A percentile compares a stretch with the other conserved stretches of the same genome.
phyloP scores from a whole-genome alignment of 139 green algal species.

The Edaphochlamys debaryana region DNA sequence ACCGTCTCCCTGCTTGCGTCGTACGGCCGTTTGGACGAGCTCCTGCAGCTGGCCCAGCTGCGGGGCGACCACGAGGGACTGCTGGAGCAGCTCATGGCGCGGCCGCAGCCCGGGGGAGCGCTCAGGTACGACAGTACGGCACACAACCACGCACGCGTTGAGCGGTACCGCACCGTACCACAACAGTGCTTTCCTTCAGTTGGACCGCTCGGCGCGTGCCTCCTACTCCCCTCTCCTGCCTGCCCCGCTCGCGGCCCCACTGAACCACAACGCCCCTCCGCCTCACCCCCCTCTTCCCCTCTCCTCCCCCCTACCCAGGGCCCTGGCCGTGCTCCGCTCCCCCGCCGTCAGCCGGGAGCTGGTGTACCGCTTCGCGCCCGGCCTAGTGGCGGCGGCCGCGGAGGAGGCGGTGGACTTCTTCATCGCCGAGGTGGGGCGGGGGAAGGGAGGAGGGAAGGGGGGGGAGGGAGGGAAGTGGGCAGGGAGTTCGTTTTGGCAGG shows the following conservation, averaged over 20 bases:
- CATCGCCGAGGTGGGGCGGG: slow-evolving; percentile 56
- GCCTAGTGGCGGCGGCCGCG: slow-evolving; percentile 74
- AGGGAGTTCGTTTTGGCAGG: too few species aligned
- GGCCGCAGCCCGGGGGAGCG: slow-evolving; percentile 21
- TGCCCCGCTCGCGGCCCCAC: too few species aligned
- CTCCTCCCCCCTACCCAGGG: slow-evolving; percentile 27
- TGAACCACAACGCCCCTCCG: not conserved
- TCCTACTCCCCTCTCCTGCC: too few species aligned
- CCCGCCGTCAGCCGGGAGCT: slow-evolving; percentile 76
- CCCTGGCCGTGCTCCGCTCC: slow-evolving; percentile 85
- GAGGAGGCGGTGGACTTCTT: slow-evolving; percentile 78
- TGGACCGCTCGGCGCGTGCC: too few species aligned
- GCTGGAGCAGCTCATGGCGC: slow-evolving; percentile 84
- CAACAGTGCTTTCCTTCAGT: too few species aligned
- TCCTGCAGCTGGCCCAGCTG: slow-evolving; percentile 84
- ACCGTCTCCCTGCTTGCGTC: slow-evolving; percentile 83
- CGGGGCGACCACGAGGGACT: slow-evolving; percentile 86
- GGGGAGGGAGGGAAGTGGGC: too few species aligned
- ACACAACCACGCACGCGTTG: too few species aligned
- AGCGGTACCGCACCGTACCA: too few species aligned
- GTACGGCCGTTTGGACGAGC: slow-evolving; percentile 91
- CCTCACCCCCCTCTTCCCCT: too few species aligned
- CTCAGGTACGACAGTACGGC: slow-evolving; percentile 23
- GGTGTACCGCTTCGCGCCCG: slow-evolving; percentile 88
- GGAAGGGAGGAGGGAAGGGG: not conserved